Conservation (phyloP, 805 yeast genomes). For the Saturnispora galanensis region DNA sequence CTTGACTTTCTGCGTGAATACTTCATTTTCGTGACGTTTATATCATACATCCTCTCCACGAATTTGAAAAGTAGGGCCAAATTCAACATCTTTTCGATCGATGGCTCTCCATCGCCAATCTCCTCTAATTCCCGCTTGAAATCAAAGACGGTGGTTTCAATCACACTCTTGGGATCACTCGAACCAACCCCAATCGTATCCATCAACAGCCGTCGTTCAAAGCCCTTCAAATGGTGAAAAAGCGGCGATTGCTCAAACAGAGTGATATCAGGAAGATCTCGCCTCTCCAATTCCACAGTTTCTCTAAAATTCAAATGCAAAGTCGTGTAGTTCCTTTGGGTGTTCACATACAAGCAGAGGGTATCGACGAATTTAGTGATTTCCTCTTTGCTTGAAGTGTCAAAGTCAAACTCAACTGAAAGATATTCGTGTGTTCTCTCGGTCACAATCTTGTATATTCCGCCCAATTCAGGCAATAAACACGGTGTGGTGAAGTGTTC, state of each 20-base stretch:
- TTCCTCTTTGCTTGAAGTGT: constrained; percentile 30
- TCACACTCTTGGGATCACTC: constrained; percentile 7
- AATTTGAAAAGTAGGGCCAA: constrained; percentile 51
- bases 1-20: background rate
- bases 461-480: constrained; percentile 50
- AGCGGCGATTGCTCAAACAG: constrained; percentile 15
- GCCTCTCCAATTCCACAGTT: constrained; percentile 4
- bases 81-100: constrained; percentile 53
- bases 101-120: constrained; percentile 33
- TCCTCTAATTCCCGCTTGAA: constrained; percentile 41
- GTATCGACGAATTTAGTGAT: constrained; percentile 32
- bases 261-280: constrained; percentile 2
- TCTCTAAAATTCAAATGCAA: constrained; percentile 17
- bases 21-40: constrained; percentile 4
- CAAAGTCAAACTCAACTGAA: constrained; percentile 30
- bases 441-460: constrained; percentile 39
- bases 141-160: constrained; percentile 41
- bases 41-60: constrained; percentile 33
- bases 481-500: constrained; percentile 47
- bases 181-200: constrained; percentile 1
- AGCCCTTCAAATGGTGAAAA: constrained; percentile 15
- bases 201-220: constrained; percentile 16
- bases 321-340: constrained; percentile 32
- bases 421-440: constrained; percentile 34
- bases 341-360: constrained; percentile 43